Conservation (phyloP, 331 rosid species). For the Phaseolus coccineus region DNA sequence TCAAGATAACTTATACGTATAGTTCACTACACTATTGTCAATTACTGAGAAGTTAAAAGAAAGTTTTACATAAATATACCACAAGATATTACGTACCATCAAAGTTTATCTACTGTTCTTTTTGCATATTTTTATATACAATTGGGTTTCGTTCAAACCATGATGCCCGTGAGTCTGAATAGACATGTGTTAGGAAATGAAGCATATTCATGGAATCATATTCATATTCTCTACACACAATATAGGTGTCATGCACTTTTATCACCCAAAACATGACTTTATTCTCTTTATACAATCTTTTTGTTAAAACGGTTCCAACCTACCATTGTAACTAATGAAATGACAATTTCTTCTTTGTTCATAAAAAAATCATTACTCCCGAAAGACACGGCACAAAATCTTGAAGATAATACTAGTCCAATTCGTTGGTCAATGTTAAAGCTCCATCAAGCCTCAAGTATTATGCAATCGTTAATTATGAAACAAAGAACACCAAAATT, state of each 20-base stretch:
- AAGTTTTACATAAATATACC: too few relatives aligned
- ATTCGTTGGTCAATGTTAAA: conserved; percentile 12
- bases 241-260: background rate
- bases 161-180: background rate
- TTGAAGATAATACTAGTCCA: background rate
- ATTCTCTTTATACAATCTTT: background rate
- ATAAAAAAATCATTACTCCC: background rate
- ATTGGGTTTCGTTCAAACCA: conserved; percentile 23
- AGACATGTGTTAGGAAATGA: background rate
- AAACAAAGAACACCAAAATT: background rate
- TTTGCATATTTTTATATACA: background rate
- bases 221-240: conserved; percentile 9
- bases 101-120: conserved; percentile 26
- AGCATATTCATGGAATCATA: conserved; percentile 22
- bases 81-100: background rate
- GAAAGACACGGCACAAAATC: conserved; percentile 1
- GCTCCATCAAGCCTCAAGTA: background rate
- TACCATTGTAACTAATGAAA: background rate
- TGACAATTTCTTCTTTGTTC: background rate
- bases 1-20: background rate
- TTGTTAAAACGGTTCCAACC: background rate
- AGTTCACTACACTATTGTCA: background rate
- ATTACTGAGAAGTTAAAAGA: background rate
- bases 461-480: background rate
- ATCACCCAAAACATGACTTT: conserved; percentile 26